Evolutionary conservation across 768 basidiomycete species (phyloP).

Genomic region (Rhodotorula babjevae): DNA sequence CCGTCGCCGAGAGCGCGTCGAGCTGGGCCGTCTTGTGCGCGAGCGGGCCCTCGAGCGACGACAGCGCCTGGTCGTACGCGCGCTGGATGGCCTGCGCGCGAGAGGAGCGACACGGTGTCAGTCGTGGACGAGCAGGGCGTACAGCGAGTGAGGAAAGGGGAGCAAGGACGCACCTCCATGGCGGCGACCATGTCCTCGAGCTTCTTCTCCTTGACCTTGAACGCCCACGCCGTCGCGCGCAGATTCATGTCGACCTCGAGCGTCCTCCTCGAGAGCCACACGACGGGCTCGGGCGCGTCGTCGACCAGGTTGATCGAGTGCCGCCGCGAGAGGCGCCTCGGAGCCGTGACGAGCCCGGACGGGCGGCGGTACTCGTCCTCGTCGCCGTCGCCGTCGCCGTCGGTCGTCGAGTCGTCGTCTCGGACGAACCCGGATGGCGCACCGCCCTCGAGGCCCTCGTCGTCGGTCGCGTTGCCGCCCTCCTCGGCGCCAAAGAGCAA

Average conservation of each 20-base stretch:
- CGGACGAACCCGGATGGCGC: too few relatives aligned
- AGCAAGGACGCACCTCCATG: not conserved
- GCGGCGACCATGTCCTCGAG: not conserved
- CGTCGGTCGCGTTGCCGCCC: not conserved
- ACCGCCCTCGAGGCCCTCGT: not conserved
- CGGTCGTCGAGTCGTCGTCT: too few relatives aligned
- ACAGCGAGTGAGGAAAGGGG: too few relatives aligned
- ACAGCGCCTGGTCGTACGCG: constrained; percentile 10
- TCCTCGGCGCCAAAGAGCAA: not conserved
- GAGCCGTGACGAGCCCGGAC: not conserved
- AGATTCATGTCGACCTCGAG: not conserved
- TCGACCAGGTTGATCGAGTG: not conserved
- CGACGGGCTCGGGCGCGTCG: not conserved
- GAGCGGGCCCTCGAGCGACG: not conserved
- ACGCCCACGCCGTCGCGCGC: not conserved
- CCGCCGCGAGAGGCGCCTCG: not conserved
- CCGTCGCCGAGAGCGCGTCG: not conserved
- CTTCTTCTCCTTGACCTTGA: not conserved
- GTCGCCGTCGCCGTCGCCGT: not conserved
- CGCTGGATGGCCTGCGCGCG: not conserved
- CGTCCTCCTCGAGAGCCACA: not conserved
- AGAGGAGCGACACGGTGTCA: too few relatives aligned
- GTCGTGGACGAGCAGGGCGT: too few relatives aligned
- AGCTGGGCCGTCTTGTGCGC: not conserved
- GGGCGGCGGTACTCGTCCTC: not conserved